Conservation (phyloP, 805 yeast species). For the Pichia gijzeniarum region DNA sequence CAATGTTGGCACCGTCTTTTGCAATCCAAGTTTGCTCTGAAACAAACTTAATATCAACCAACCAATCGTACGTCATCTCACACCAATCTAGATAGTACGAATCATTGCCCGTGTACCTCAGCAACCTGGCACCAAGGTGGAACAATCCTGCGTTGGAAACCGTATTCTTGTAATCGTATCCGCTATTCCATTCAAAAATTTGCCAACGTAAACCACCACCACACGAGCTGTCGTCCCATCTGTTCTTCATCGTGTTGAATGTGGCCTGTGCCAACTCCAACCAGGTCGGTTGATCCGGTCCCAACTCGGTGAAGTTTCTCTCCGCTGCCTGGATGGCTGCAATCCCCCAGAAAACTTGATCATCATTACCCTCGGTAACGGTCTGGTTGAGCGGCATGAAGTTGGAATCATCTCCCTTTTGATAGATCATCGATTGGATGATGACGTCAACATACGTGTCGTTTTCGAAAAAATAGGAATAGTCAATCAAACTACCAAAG, state of each 20-base stretch:
- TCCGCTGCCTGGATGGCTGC: conserved; percentile 92
- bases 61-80: conserved; percentile 76
- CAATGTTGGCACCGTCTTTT: conserved; percentile 63
- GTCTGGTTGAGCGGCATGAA: conserved; percentile 85
- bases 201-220: conserved; percentile 96
- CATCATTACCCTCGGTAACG: conserved; percentile 94
- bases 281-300: conserved; percentile 64
- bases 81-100: conserved; percentile 66
- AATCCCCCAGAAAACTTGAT: conserved; percentile 96
- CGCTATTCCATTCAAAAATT: conserved; percentile 89
- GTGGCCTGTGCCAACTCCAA: conserved; percentile 79
- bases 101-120: conserved; percentile 71
- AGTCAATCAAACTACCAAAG: conserved; percentile 82
- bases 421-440: conserved; percentile 59
- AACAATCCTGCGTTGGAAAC: conserved; percentile 88
- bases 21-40: conserved; percentile 40
- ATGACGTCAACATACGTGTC: conserved; percentile 55
- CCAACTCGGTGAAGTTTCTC: conserved; percentile 70
- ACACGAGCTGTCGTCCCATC: conserved; percentile 78
- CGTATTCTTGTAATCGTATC: conserved; percentile 88
- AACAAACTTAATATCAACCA: conserved; percentile 47
- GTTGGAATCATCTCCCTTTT: conserved; percentile 66
- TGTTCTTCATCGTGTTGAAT: conserved; percentile 79
- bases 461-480: conserved; percentile 64
- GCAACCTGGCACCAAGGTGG: conserved; percentile 81